phyloP scores from a whole-genome alignment of 345 rosid genomes.

The Corchorus olitorius region DNA sequence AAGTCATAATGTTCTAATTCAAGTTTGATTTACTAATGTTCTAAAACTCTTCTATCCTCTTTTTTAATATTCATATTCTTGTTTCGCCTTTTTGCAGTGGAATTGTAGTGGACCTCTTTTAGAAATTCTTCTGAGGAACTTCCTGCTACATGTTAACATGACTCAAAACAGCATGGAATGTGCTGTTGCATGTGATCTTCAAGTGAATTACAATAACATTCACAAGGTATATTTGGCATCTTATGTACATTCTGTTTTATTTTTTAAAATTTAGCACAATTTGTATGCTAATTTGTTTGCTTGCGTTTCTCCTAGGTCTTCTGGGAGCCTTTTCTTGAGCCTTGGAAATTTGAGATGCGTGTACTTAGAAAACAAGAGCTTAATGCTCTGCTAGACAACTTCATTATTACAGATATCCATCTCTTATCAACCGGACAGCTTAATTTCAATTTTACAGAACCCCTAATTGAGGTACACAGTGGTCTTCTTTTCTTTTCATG shows the following conservation, averaged over 20 bases:
- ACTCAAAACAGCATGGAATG: slow-evolving; percentile 49
- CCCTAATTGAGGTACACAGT: slow-evolving; percentile 72
- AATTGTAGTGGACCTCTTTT: slow-evolving; percentile 79
- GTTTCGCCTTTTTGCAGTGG: slow-evolving; percentile 55
- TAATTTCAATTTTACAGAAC: slow-evolving; percentile 76
- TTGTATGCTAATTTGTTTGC: slow-evolving; percentile 22
- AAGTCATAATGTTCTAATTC: background rate
- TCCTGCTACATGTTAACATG: slow-evolving; percentile 42
- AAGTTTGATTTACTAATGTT: background rate
- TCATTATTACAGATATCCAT: slow-evolving; percentile 57
- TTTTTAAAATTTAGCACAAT: slow-evolving; percentile 4
- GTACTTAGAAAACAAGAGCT: slow-evolving; percentile 50
- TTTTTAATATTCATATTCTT: slow-evolving; percentile 16
- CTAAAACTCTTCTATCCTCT: background rate
- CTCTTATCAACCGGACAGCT: slow-evolving; percentile 67
- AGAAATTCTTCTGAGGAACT: slow-evolving; percentile 64
- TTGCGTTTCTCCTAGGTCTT: slow-evolving; percentile 52
- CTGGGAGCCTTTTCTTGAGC: slow-evolving; percentile 94
- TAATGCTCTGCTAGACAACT: slow-evolving; percentile 54
- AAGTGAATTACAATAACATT: slow-evolving; percentile 81
- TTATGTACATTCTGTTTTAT: background rate
- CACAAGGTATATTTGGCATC: slow-evolving; percentile 57
- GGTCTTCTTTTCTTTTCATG: slow-evolving; percentile 11
- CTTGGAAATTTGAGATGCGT: slow-evolving; percentile 72
- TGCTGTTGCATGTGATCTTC: slow-evolving; percentile 60